Conservation (phyloP, 805 yeast species). For the Starmera pachycereana region DNA sequence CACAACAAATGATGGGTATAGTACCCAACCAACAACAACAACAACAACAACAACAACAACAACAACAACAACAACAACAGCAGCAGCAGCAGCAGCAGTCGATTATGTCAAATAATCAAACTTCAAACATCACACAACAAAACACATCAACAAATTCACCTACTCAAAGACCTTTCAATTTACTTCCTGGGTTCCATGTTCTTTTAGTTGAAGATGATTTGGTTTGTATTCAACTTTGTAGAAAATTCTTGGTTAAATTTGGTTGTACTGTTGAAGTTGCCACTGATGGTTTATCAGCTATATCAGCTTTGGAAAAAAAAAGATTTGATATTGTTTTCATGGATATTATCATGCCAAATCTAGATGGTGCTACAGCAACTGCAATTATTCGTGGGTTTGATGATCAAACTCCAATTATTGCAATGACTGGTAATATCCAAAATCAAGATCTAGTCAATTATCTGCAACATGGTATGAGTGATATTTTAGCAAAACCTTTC, state of each 20-base stretch:
- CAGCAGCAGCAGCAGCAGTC: slow-evolving; percentile 8
- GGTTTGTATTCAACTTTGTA: slow-evolving; percentile 73
- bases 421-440: slow-evolving; percentile 87
- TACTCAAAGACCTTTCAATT: slow-evolving; percentile 4
- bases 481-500: slow-evolving; percentile 89
- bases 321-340: slow-evolving; percentile 69
- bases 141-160: slow-evolving; percentile 2
- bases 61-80: slow-evolving; percentile 5
- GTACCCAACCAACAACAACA: slow-evolving; percentile 5
- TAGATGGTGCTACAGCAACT: slow-evolving; percentile 87
- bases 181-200: slow-evolving; percentile 50
- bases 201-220: slow-evolving; percentile 72
- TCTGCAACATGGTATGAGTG: slow-evolving; percentile 83
- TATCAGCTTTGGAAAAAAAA: slow-evolving; percentile 59
- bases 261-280: slow-evolving; percentile 93
- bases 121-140: too few relatives aligned
- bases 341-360: slow-evolving; percentile 86
- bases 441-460: slow-evolving; percentile 74
- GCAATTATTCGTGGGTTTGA: slow-evolving; percentile 81
- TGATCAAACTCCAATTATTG: slow-evolving; percentile 79
- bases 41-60: slow-evolving; percentile 7
- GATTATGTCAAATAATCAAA: slow-evolving; percentile 1
- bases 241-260: slow-evolving; percentile 72
- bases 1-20: slow-evolving; percentile 3
- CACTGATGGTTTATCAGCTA: slow-evolving; percentile 86